These are phyloP conservation scores for Colletotrichum sojae DNA, from an alignment of 2,329 filamentous ascomycete species.

Conservation along the genomic window DNA sequence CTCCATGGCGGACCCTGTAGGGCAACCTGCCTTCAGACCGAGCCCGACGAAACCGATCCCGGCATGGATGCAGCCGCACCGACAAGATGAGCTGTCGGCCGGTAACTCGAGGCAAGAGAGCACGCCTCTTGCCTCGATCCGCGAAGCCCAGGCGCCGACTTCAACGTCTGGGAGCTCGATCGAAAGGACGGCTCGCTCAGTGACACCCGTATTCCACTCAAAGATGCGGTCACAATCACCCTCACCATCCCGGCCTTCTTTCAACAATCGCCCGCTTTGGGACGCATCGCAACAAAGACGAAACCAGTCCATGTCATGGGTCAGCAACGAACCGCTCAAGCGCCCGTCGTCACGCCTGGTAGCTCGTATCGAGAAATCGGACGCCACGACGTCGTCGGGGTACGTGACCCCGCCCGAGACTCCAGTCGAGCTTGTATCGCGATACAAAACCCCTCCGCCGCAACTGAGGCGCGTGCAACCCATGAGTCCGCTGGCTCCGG, in stretches of 20 bases:
- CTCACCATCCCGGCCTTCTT: not conserved
- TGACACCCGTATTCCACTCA: not conserved
- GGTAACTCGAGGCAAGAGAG: not conserved
- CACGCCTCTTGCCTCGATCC: not conserved
- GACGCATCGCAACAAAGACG: conserved; percentile 11
- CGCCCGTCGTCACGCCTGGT: conserved; percentile 55
- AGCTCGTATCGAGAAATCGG: conserved; percentile 41
- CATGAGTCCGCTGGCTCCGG: conserved; percentile 16
- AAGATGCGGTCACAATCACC: conserved; percentile 20
- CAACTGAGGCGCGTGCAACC: conserved; percentile 25
- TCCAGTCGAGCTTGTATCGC: conserved; percentile 34
- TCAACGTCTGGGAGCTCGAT: conserved; percentile 21
- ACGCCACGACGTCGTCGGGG: conserved; percentile 44
- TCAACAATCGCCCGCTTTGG: not conserved
- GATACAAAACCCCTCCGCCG: conserved; percentile 21
- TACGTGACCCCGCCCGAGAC: conserved; percentile 52
- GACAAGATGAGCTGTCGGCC: conserved; percentile 38
- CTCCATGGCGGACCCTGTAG: conserved; percentile 64
- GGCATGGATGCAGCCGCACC: conserved; percentile 56
- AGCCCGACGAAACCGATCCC: conserved; percentile 67
- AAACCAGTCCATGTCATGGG: conserved; percentile 45
- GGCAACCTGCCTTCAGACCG: conserved; percentile 61
- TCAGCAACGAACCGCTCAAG: conserved; percentile 56
- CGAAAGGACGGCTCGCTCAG: conserved; percentile 8
- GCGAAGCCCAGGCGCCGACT: conserved; percentile 6